A percentile compares a stretch with the other conserved stretches of the same genome.
Evolutionary conservation across 139 green algal species (phyloP).

Genomic region (Chlorella sp.): DNA sequence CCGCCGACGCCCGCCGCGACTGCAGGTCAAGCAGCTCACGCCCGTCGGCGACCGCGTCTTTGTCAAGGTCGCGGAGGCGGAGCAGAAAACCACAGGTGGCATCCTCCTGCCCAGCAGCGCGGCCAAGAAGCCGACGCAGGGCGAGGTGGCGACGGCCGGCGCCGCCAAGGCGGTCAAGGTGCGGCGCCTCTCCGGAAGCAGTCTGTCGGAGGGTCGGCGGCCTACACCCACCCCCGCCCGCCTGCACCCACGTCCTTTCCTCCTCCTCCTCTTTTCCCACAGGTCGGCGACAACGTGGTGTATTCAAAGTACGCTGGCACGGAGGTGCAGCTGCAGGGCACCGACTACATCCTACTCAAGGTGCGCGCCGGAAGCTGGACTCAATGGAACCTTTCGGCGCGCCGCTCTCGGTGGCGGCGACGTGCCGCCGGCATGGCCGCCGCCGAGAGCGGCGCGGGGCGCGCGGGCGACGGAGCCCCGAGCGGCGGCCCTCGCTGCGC

Average conservation of each 20-base stretch:
- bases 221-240: too few relatives aligned
- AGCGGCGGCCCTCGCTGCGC: too few relatives aligned
- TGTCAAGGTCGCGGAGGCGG: conserved; percentile 80
- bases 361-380: too few relatives aligned
- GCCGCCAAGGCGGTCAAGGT: conserved; percentile 52
- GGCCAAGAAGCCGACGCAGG: conserved; percentile 83
- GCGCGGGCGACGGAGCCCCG: too few relatives aligned
- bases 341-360: conserved; percentile 90
- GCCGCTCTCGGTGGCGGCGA: too few relatives aligned
- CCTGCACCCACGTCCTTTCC: too few relatives aligned
- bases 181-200: too few relatives aligned
- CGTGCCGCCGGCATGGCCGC: too few relatives aligned
- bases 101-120: conserved; percentile 88
- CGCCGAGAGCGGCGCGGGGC: too few relatives aligned
- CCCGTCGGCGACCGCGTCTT: conserved; percentile 89
- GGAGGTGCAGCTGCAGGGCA: conserved; percentile 79
- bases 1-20: not conserved
- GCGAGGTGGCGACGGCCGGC: conserved; percentile 55
- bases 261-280: too few relatives aligned
- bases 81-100: conserved; percentile 83
- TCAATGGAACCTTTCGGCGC: too few relatives aligned
- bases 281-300: conserved; percentile 87
- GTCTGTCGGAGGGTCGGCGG: too few relatives aligned
- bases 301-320: conserved; percentile 97
- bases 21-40: conserved; percentile 75